Percentiles rank a stretch among this genome's conserved stretches.
Conservation (phyloP, 352 stramenopile species). For the Phytophthora quininea region DNA sequence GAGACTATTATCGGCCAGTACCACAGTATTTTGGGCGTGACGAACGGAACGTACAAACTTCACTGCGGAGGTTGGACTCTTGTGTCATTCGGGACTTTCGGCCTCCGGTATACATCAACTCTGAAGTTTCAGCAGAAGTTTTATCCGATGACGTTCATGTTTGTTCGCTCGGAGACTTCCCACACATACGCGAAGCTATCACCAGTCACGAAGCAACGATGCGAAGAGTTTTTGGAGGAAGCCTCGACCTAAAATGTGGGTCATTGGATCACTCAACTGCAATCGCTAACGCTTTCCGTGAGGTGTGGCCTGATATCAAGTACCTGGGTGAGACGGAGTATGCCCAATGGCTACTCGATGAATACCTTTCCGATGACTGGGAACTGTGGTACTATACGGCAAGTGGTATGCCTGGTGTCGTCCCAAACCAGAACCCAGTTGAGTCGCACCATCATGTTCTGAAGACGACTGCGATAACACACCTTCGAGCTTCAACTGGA, state of each 20-base stretch:
- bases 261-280: slow-evolving; percentile 1
- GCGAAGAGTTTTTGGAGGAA: neutral
- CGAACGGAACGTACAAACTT: too few relatives aligned
- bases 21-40: too few relatives aligned
- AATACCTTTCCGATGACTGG: slow-evolving; percentile 9
- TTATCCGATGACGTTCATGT: too few relatives aligned
- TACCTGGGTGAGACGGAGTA: slow-evolving; percentile 11
- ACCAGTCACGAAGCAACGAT: too few relatives aligned
- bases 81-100: too few relatives aligned
- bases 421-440: slow-evolving; percentile 13
- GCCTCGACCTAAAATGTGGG: slow-evolving; percentile 4
- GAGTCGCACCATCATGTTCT: slow-evolving; percentile 4
- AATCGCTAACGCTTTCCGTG: too few relatives aligned
- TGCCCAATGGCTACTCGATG: slow-evolving; percentile 3
- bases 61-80: too few relatives aligned
- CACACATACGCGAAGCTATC: too few relatives aligned
- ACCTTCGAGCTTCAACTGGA: slow-evolving; percentile 2
- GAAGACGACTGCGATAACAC: neutral
- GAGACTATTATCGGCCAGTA: neutral
- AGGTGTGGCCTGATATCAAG: too few relatives aligned
- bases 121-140: too few relatives aligned
- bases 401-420: neutral
- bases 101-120: too few relatives aligned
- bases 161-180: too few relatives aligned
- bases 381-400: slow-evolving; percentile 6